Conservation (phyloP, 305 asterid species). For the Solanum hybrid region DNA sequence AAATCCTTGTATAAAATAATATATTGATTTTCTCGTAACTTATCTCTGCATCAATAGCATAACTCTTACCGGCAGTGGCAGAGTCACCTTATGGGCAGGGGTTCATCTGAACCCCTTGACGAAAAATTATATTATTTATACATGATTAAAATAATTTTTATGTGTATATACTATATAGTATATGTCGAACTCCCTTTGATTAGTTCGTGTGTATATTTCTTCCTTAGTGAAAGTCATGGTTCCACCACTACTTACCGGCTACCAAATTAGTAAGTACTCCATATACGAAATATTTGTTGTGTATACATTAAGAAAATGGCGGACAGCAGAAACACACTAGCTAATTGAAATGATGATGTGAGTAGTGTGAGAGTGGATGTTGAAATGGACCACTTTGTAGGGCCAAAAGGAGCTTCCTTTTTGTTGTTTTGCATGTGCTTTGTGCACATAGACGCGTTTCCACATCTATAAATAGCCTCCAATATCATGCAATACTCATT, state of each 20-base stretch:
- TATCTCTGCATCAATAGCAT: background rate
- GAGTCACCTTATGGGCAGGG: too few relatives aligned
- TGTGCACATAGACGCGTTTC: conserved; percentile 31
- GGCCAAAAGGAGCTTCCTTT: conserved; percentile 22
- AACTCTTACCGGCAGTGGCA: background rate
- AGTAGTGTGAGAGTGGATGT: background rate
- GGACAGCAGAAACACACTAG: conserved; percentile 62
- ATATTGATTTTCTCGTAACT: background rate
- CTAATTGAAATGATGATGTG: conserved; percentile 1
- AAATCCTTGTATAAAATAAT: background rate
- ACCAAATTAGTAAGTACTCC: background rate
- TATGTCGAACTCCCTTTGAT: too few relatives aligned
- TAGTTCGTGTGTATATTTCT: too few relatives aligned
- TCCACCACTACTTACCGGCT: too few relatives aligned
- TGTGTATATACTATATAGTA: too few relatives aligned
- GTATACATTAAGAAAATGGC: conserved; percentile 34
- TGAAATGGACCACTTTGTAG: conserved; percentile 46
- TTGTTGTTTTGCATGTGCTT: conserved; percentile 13
- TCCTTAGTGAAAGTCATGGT: too few relatives aligned
- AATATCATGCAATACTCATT: conserved; percentile 25
- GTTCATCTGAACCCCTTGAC: too few relatives aligned
- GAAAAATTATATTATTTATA: too few relatives aligned
- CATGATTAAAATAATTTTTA: too few relatives aligned
- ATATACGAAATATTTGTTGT: background rate
- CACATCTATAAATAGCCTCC: conserved; percentile 42